Evolutionary conservation across 805 yeast species (phyloP).

Genomic region (Candida railenensis): DNA sequence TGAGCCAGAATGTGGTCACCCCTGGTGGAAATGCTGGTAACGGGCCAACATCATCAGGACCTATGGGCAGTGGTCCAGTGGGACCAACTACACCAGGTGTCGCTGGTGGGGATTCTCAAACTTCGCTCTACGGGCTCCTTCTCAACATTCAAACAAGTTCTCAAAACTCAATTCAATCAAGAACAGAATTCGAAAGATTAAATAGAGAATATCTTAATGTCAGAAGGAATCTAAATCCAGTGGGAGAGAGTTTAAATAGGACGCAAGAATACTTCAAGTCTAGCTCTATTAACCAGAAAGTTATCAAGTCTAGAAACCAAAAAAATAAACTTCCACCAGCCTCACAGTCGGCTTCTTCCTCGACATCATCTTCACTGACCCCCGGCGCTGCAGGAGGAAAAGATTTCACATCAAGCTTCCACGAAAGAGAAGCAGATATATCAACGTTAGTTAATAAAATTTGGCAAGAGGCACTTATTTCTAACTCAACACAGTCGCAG

Average conservation of each 20-base stretch:
- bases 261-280: slow-evolving; percentile 2
- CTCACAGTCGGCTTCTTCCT: not conserved
- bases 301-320: slow-evolving; percentile 19
- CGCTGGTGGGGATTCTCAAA: not conserved
- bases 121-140: slow-evolving; percentile 4
- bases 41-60: not conserved
- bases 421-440: slow-evolving; percentile 31
- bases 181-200: slow-evolving; percentile 77
- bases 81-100: not conserved
- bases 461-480: slow-evolving; percentile 41
- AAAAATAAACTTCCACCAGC: slow-evolving; percentile 3
- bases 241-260: slow-evolving; percentile 54
- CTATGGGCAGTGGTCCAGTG: not conserved
- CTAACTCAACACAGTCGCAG: slow-evolving; percentile 13
- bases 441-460: slow-evolving; percentile 23
- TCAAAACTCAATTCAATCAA: slow-evolving; percentile 52
- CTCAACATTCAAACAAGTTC: slow-evolving; percentile 17
- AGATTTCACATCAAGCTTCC: slow-evolving; percentile 31
- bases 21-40: not conserved
- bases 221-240: slow-evolving; percentile 68
- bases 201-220: slow-evolving; percentile 72
- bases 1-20: not conserved
- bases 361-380: slow-evolving; percentile 16
- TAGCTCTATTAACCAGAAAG: slow-evolving; percentile 19
- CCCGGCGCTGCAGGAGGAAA: slow-evolving; percentile 15